These are phyloP conservation scores for Calocera cornea DNA, from an alignment of 768 basidiomycete species.

Conservation along the genomic window DNA sequence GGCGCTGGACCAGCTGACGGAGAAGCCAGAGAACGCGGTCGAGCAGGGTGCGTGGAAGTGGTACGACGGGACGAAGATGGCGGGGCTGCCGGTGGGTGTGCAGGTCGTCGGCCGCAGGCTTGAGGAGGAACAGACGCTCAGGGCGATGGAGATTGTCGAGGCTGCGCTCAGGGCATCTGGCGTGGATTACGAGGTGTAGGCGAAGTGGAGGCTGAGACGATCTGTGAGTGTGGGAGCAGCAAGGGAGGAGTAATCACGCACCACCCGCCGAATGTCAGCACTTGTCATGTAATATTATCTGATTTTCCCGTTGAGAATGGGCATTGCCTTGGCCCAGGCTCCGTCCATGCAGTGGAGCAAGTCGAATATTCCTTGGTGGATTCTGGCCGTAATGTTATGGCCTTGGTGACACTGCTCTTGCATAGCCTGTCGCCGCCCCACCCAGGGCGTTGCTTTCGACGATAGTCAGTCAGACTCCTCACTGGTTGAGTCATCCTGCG, in stretches of 20 bases:
- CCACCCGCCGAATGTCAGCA: no score
- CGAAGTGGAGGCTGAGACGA: background rate
- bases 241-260: no score
- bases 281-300: no score
- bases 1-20: slow-evolving; percentile 29
- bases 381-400: no score
- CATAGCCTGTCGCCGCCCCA: no score
- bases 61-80: slow-evolving; percentile 50
- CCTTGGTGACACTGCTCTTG: no score
- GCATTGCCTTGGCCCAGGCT: no score
- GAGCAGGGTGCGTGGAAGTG: slow-evolving; percentile 37
- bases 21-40: slow-evolving; percentile 29
- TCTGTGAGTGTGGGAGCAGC: background rate
- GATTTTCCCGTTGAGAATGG: no score
- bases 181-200: slow-evolving; percentile 3
- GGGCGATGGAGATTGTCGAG: slow-evolving; percentile 48
- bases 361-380: no score
- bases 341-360: no score
- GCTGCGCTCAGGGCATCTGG: slow-evolving; percentile 13
- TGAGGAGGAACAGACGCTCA: slow-evolving; percentile 61
- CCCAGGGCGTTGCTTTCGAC: no score
- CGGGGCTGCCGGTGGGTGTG: slow-evolving; percentile 53
- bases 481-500: background rate
- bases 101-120: slow-evolving; percentile 49
- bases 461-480: background rate